phyloP scores from a whole-genome alignment of 1,139 yeast genomes.

The Suhomyces bokatorum region DNA sequence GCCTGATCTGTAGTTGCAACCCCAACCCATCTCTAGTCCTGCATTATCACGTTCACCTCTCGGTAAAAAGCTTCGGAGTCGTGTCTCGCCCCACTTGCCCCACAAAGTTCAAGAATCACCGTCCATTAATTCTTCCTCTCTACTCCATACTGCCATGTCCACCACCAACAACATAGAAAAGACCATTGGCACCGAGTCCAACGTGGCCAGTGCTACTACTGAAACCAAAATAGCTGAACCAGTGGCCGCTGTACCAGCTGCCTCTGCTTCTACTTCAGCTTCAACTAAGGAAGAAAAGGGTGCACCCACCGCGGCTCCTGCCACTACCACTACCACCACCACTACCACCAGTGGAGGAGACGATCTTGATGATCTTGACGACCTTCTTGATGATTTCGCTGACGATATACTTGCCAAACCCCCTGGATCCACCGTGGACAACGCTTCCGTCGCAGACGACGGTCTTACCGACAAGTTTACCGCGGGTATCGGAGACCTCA shows the following conservation, averaged over 20 bases:
- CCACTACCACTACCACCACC: no score
- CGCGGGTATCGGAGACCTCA: conserved; percentile 52
- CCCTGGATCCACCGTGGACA: conserved; percentile 45
- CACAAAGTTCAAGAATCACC: conserved; percentile 1
- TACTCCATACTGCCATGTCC: conserved; percentile 4
- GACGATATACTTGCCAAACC: conserved; percentile 70
- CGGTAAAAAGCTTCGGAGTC: background rate
- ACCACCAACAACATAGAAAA: conserved; percentile 5
- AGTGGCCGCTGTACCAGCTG: background rate
- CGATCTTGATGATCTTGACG: conserved; percentile 74
- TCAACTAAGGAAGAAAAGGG: background rate
- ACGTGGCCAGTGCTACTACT: background rate
- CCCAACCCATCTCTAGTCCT: no score
- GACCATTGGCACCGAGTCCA: background rate
- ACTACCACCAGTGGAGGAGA: no score
- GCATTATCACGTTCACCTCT: conserved; percentile 1
- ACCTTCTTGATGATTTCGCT: conserved; percentile 72
- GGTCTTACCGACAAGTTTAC: conserved; percentile 46
- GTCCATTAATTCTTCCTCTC: no score
- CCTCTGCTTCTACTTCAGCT: background rate
- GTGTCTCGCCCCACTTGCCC: conserved; percentile 3
- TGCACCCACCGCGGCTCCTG: conserved; percentile 1
- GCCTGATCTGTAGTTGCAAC: no score
- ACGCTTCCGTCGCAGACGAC: conserved; percentile 19
- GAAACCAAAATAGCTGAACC: background rate